Base-by-base conservation (phyloP, 495 filamentous ascomycete genomes). In the Aspergillus funiculosus region DNA sequence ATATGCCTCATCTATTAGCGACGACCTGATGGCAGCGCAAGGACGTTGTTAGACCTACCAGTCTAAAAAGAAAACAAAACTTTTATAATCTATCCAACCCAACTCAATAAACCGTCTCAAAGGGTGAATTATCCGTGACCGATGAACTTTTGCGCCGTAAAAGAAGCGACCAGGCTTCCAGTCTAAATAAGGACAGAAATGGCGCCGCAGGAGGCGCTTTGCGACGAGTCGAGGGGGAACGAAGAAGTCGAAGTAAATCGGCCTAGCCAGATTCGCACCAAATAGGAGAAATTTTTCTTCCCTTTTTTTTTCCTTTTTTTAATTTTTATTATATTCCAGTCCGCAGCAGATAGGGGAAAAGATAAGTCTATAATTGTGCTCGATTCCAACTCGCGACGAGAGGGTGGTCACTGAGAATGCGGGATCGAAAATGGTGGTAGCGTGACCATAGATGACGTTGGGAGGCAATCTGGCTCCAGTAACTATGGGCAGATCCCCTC, bases 361-460 rank as follows among this genome's bases (percentile, higher is more conserved):
- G 53, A 43, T 27, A 39, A 20, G 35, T 54, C 48, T 54, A 52
- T 37, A 22, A 42, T 26, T 28, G 31, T 19, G 36, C 17, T 49
- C 20, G 50, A 43, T 43, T 34, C 46, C 31, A 42, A 48, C n/a
- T 53, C 29, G 52, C 54, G 49, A 51, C 30, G 40, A 35, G 50
- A 36, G 31, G 39, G 34, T 30, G 44, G 39, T 48, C 43, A 46
- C 24, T 45, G 27, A 48, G 57, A 56, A 58, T 51, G 62, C 50
- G 52, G 40, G 45, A 50, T 56, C 39, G 52, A 37, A 53, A 27
- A 56, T 41, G 38, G 27, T 59, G 55, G 59, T 67, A 64, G 62
- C 60, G 62, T 67, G 65, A 68, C 50, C 57, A 51, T 57, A 49
- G 39, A 62, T 65, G 60, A 70, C 60, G 62, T 63, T 62, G 53